These are phyloP conservation scores for Tylopilus sp. DNA, from an alignment of 1,284 basidiomycete genomes.

Conservation along the genomic window DNA sequence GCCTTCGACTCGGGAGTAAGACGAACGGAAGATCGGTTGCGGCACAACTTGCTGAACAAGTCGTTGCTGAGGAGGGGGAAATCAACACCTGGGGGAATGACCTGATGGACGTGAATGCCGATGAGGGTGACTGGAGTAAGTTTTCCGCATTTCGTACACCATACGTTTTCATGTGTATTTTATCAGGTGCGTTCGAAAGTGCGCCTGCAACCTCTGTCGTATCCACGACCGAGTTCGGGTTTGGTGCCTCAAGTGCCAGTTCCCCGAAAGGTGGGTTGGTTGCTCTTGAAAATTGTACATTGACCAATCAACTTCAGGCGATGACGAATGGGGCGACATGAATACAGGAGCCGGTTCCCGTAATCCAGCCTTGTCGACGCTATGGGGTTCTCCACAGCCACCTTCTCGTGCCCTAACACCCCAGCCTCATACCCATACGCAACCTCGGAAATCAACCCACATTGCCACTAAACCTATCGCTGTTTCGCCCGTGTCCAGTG, in stretches of 20 bases:
- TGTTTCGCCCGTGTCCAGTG: slow-evolving; percentile 32
- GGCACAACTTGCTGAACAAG: slow-evolving; percentile 69
- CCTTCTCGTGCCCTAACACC: slow-evolving; percentile 31
- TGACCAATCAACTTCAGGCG: slow-evolving; percentile 5
- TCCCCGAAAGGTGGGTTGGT: slow-evolving; percentile 28
- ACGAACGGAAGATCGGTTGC: slow-evolving; percentile 51
- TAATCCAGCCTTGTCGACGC: slow-evolving; percentile 7
- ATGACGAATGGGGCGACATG: slow-evolving; percentile 40
- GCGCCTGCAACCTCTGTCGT: slow-evolving; percentile 56
- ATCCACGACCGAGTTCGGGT: slow-evolving; percentile 31
- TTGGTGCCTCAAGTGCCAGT: slow-evolving; percentile 25
- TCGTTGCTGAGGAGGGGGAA: slow-evolving; percentile 58
- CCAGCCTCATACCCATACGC: slow-evolving; percentile 19
- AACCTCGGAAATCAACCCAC: slow-evolving; percentile 17
- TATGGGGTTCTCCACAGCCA: slow-evolving; percentile 32
- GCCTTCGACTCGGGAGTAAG: slow-evolving; percentile 79
- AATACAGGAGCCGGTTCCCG: slow-evolving; percentile 12
- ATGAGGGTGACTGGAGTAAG: slow-evolving; percentile 93
- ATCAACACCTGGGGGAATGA: slow-evolving; percentile 81
- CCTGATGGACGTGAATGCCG: slow-evolving; percentile 92
- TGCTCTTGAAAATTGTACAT: neutral
- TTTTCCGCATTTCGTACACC: slow-evolving; percentile 17
- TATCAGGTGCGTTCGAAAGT: slow-evolving; percentile 84
- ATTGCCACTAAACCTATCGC: neutral
- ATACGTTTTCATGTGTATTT: slow-evolving; percentile 6